Evolutionary conservation across 2,329 filamentous ascomycete genomes (phyloP).

Genomic region (Fusarium gaditjirri): DNA sequence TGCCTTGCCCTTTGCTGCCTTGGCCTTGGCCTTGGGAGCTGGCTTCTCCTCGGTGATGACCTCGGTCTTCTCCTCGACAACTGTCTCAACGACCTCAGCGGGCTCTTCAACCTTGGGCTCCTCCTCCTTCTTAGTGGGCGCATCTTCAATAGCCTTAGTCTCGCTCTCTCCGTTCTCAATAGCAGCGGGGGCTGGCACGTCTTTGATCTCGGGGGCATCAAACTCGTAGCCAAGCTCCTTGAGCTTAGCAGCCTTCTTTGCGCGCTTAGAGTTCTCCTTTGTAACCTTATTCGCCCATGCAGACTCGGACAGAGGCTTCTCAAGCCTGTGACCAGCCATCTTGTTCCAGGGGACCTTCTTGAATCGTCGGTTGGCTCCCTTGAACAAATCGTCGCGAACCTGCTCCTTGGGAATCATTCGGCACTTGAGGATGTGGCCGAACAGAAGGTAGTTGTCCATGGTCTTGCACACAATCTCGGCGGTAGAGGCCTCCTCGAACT

Average conservation of each 20-base stretch:
- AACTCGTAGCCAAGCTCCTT: slow-evolving; percentile 87
- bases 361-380: slow-evolving; percentile 89
- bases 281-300: slow-evolving; percentile 82
- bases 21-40: slow-evolving; percentile 49
- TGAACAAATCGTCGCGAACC: slow-evolving; percentile 84
- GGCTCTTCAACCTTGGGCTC: slow-evolving; percentile 44
- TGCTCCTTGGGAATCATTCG: slow-evolving; percentile 80
- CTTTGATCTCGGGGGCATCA: slow-evolving; percentile 77
- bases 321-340: slow-evolving; percentile 80
- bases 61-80: slow-evolving; percentile 40
- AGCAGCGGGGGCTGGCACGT: slow-evolving; percentile 54
- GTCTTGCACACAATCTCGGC: slow-evolving; percentile 93
- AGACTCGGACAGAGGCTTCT: slow-evolving; percentile 76
- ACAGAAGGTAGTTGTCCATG: slow-evolving; percentile 98
- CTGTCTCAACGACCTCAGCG: slow-evolving; percentile 36
- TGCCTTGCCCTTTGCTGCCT: slow-evolving; percentile 46
- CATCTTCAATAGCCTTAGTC: slow-evolving; percentile 52
- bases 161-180: slow-evolving; percentile 50
- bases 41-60: slow-evolving; percentile 42
- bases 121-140: slow-evolving; percentile 48
- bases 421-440: slow-evolving; percentile 92
- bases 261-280: slow-evolving; percentile 77
- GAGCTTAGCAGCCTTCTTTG: slow-evolving; percentile 76
- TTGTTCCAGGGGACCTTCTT: slow-evolving; percentile 89
- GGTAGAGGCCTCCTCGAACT: slow-evolving; percentile 81